Percentiles rank a stretch among this genome's conserved stretches.
Conservation (phyloP, 371 early-diverging fungal genomes). For the Mortierella sp. region DNA sequence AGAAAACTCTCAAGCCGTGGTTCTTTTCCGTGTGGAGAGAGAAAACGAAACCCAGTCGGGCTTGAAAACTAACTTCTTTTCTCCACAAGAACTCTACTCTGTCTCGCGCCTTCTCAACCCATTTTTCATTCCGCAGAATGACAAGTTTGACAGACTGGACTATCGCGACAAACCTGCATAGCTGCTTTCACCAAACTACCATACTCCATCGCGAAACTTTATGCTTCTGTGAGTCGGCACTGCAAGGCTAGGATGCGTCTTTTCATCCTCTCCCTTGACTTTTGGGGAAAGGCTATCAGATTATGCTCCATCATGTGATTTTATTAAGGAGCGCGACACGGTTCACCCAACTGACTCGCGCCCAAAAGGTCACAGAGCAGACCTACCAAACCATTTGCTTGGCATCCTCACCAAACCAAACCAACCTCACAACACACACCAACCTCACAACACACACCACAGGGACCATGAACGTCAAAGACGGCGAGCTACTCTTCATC, state of each 20-base stretch:
- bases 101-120: neutral
- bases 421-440: neutral
- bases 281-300: neutral
- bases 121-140: neutral
- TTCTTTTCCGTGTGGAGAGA: neutral
- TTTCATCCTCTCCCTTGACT: neutral
- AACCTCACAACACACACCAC: neutral
- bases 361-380: neutral
- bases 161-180: too few species aligned
- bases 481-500: conserved; percentile 76
- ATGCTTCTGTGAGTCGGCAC: too few species aligned
- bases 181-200: too few species aligned
- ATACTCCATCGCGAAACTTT: too few species aligned
- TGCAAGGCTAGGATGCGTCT: neutral
- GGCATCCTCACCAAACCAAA: neutral
- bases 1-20: too few species aligned
- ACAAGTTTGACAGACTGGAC: too few species aligned
- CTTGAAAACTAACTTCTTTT: neutral
- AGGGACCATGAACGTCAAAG: conserved; percentile 60
- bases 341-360: neutral
- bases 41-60: neutral
- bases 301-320: neutral
- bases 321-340: neutral
- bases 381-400: neutral
- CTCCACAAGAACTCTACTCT: neutral